Evolutionary conservation across 257 asterid species (phyloP).

Genomic region (Voacanga thouarsii): DNA sequence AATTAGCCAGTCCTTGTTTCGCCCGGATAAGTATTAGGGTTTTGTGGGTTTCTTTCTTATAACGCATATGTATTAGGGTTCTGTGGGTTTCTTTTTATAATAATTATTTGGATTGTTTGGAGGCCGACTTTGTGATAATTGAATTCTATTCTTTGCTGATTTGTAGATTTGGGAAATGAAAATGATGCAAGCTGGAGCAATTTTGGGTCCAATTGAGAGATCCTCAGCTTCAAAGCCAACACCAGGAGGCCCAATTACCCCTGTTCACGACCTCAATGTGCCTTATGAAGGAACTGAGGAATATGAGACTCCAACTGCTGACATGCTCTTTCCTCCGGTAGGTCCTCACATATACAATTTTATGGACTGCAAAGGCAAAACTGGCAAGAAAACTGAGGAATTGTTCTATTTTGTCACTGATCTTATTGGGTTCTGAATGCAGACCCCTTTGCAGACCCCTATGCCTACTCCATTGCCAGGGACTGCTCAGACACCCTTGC

Average conservation of each 20-base stretch:
- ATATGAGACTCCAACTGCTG: constrained; percentile 96
- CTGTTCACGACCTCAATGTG: constrained; percentile 91
- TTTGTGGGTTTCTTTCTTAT: neutral
- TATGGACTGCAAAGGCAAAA: neutral
- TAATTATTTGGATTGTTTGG: constrained; percentile 13
- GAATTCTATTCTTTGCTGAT: constrained; percentile 11
- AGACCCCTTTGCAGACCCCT: constrained; percentile 81
- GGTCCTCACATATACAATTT: constrained; percentile 23
- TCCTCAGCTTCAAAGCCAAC: constrained; percentile 41
- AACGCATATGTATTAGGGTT: constrained; percentile 22
- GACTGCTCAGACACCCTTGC: constrained; percentile 69
- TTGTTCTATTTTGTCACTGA: neutral
- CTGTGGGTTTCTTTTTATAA: no score
- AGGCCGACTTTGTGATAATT: constrained; percentile 11
- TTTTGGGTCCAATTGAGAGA: constrained; percentile 82
- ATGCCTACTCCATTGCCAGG: constrained; percentile 84
- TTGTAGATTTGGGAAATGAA: constrained; percentile 82
- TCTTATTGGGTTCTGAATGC: constrained; percentile 16
- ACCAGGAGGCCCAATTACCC: constrained; percentile 58
- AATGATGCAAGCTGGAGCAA: constrained; percentile 90
- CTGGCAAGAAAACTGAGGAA: neutral
- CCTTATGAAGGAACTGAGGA: constrained; percentile 96
- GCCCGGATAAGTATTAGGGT: constrained; percentile 26
- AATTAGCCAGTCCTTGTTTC: neutral
- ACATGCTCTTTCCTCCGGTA: constrained; percentile 93